A percentile compares a stretch with the other conserved stretches of the same genome.
Conservation (phyloP, 805 yeast genomes). For the Monosporozyma aquatica region DNA sequence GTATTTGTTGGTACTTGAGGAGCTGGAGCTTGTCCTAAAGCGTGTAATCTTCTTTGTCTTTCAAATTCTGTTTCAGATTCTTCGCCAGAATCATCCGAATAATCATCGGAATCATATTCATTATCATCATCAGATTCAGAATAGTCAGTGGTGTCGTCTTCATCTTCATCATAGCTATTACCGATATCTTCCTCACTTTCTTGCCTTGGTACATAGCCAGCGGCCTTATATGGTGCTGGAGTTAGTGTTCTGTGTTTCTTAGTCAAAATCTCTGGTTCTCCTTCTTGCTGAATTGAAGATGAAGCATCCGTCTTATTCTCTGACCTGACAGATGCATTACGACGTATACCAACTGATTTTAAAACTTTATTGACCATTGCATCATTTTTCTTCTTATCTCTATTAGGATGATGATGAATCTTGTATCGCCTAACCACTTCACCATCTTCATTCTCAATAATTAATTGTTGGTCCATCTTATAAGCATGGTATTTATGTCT, state of each 20-base stretch:
- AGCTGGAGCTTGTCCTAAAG: conserved; percentile 34
- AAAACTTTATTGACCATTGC: conserved; percentile 42
- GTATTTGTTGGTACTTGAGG: conserved; percentile 33
- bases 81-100: conserved; percentile 23
- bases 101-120: conserved; percentile 20
- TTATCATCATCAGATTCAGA: conserved; percentile 6
- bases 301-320: not conserved
- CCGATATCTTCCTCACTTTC: conserved; percentile 4
- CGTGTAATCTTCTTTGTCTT: conserved; percentile 51
- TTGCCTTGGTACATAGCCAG: not conserved
- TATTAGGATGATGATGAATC: conserved; percentile 46
- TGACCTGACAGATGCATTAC: conserved; percentile 4
- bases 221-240: conserved; percentile 6
- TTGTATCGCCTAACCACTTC: conserved; percentile 78
- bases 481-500: conserved; percentile 49
- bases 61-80: conserved; percentile 57
- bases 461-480: conserved; percentile 64
- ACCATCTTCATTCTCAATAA: conserved; percentile 87
- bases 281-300: not conserved
- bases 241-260: conserved; percentile 8
- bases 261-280: conserved; percentile 2
- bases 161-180: conserved; percentile 15
- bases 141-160: conserved; percentile 6
- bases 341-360: conserved; percentile 45
- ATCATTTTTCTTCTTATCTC: conserved; percentile 17